A percentile compares a stretch with the other conserved stretches of the same genome.
phyloP scores from a whole-genome alignment of 495 filamentous ascomycete species.

The Hyaloscypha hepaticicola region DNA sequence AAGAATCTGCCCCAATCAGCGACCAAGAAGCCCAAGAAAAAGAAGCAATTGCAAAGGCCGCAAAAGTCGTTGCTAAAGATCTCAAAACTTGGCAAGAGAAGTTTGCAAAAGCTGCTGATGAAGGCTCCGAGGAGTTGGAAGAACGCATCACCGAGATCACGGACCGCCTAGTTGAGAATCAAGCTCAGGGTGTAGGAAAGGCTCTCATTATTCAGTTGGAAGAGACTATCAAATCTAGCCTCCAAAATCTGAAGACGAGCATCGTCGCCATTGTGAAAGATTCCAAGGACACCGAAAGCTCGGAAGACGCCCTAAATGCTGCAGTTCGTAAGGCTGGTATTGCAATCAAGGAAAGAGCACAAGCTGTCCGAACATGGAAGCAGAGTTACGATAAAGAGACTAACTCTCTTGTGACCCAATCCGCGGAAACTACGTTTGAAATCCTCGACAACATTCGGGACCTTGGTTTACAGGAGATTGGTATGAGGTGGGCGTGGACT shows the following conservation, averaged over 20 bases:
- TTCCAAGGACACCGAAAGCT: constrained; percentile 53
- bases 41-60: constrained; percentile 33
- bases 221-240: constrained; percentile 57
- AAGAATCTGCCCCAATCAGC: constrained; percentile 16
- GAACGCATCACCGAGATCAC: constrained; percentile 76
- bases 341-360: constrained; percentile 75
- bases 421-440: constrained; percentile 76
- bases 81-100: constrained; percentile 80
- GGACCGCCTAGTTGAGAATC: constrained; percentile 62
- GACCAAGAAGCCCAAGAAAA: constrained; percentile 43
- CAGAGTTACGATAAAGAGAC: constrained; percentile 70
- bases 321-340: constrained; percentile 74
- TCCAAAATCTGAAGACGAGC: constrained; percentile 62
- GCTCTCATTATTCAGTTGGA: constrained; percentile 68
- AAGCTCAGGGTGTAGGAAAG: constrained; percentile 63
- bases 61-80: constrained; percentile 72
- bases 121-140: constrained; percentile 70
- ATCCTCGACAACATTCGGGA: constrained; percentile 85
- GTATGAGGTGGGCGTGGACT: constrained; percentile 97
- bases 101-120: constrained; percentile 78
- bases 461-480: constrained; percentile 89
- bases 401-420: constrained; percentile 63
- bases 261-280: constrained; percentile 62
- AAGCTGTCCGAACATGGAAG: constrained; percentile 78
- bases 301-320: constrained; percentile 59